A percentile compares a stretch with the other conserved stretches of the same genome.
Evolutionary conservation across 805 yeast species (phyloP).

Genomic region (Ogataea minuta): DNA sequence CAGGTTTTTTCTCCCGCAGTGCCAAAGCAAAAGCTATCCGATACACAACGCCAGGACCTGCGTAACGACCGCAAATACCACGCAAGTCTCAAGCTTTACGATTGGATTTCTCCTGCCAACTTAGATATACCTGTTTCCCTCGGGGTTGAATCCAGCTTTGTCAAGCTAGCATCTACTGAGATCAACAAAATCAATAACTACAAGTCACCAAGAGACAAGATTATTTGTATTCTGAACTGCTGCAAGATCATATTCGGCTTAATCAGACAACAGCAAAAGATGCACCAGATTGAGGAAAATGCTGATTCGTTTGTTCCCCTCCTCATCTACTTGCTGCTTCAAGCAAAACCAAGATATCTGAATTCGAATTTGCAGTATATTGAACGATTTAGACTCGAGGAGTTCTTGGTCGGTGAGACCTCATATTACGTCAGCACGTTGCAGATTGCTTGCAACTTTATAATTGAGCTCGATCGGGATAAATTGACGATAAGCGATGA

Average conservation of each 20-base stretch:
- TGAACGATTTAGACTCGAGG: constrained; percentile 76
- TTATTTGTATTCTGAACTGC: constrained; percentile 84
- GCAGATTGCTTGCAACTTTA: constrained; percentile 82
- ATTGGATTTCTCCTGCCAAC: constrained; percentile 71
- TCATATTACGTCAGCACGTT: constrained; percentile 89
- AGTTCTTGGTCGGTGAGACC: constrained; percentile 80
- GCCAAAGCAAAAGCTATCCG: constrained; percentile 42
- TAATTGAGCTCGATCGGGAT: constrained; percentile 55
- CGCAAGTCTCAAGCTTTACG: constrained; percentile 26
- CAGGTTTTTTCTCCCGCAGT: constrained; percentile 74
- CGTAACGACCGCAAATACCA: constrained; percentile 63
- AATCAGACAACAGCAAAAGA: constrained; percentile 53
- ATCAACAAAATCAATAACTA: constrained; percentile 74
- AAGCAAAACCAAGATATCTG: constrained; percentile 62
- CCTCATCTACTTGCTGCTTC: constrained; percentile 72
- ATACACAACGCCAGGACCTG: constrained; percentile 62
- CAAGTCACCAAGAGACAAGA: constrained; percentile 92
- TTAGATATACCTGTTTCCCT: constrained; percentile 66
- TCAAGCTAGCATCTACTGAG: constrained; percentile 68
- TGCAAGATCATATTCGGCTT: constrained; percentile 91
- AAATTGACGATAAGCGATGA: constrained; percentile 60
- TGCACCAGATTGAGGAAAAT: constrained; percentile 59
- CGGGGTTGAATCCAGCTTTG: constrained; percentile 49
- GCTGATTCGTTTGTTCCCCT: constrained; percentile 96
- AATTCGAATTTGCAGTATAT: constrained; percentile 80